A percentile compares a stretch with the other conserved stretches of the same genome.
phyloP scores from a whole-genome alignment of 108 stramenopile species.

The Skeletonema costatum region DNA sequence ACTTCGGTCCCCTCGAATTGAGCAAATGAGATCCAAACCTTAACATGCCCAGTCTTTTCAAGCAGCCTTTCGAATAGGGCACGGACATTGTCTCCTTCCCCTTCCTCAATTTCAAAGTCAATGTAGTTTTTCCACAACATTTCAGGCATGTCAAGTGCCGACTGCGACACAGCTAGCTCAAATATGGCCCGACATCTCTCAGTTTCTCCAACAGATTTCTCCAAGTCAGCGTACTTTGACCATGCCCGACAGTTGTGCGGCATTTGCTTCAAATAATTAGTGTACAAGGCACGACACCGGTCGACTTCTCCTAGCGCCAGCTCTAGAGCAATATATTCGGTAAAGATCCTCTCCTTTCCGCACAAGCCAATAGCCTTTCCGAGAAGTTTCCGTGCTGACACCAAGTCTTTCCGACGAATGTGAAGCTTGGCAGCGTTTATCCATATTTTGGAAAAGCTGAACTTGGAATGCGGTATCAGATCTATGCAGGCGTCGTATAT shows the following conservation, averaged over 20 bases:
- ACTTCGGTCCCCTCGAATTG: conserved; percentile 80
- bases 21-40: conserved; percentile 87
- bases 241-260: conserved; percentile 93
- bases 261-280: conserved; percentile 91
- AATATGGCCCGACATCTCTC: conserved; percentile 95
- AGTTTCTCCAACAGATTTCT: conserved; percentile 92
- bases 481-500: conserved; percentile 89
- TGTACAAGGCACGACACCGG: conserved; percentile 94
- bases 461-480: conserved; percentile 93
- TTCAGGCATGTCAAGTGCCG: conserved; percentile 97
- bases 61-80: conserved; percentile 91
- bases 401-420: conserved; percentile 89
- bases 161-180: conserved; percentile 92
- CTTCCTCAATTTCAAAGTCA: conserved; percentile 96
- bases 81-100: conserved; percentile 78
- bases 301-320: conserved; percentile 97
- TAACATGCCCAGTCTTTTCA: conserved; percentile 94
- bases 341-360: conserved; percentile 93
- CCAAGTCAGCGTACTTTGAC: conserved; percentile 92
- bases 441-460: conserved; percentile 98
- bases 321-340: conserved; percentile 94
- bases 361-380: conserved; percentile 95
- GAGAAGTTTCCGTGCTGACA: conserved; percentile 90
- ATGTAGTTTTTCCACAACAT: conserved; percentile 97
- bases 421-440: conserved; percentile 94